Evolutionary conservation across 1,284 basidiomycete species (phyloP), one percentile per base, ranked within the genome.

Genomic region (Fomitopsis betulina): DNA sequence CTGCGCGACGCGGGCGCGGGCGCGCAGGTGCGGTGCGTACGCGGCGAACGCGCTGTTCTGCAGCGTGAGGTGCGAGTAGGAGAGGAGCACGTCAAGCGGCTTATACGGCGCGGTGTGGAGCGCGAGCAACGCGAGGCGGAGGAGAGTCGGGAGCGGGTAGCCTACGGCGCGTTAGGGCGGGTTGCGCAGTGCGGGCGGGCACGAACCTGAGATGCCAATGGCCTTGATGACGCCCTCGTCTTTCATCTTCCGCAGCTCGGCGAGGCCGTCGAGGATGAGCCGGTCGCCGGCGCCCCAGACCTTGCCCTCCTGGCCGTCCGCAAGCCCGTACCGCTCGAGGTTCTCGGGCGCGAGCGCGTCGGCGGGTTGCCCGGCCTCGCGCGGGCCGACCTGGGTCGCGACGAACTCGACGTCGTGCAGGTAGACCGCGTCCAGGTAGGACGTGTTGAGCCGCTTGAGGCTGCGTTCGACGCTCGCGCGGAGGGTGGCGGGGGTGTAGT

Each of bases 401-500:
- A 97, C 85, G 67, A 91, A 98, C 76, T 99, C 96, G 59, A 92
- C 82, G 71, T 98, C 96, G 70, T 99, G 96, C 38, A 98, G 77
- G 67, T 94, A 96, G 1, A 96, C 91, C 1, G 83, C 81, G 67
- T 96, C 94, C 23, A 97, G 79, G 68, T 96, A 95, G 53, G 79
- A 74, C 8, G 94, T 96, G 53, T 89, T 82, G 57, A 98, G 71
- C 23, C 94, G 82, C 58, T 77, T 75, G 39, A 96, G 76, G 67
- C 89, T 93, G 59, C 86, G 83, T 60, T 81, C 75, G 6, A 98
- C 82, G 63, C 87, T 90, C 21, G 78, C 73, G 10, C 87, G 82
- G 56, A 98, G 85, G 32, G 82, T 84, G 13, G 74, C 70, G 0
- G 93, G 88, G 8, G 83, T 81, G 73, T 96, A 96, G 70, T 96